phyloP scores from a whole-genome alignment of 2,329 filamentous ascomycete species.

The Didymella exigua region DNA sequence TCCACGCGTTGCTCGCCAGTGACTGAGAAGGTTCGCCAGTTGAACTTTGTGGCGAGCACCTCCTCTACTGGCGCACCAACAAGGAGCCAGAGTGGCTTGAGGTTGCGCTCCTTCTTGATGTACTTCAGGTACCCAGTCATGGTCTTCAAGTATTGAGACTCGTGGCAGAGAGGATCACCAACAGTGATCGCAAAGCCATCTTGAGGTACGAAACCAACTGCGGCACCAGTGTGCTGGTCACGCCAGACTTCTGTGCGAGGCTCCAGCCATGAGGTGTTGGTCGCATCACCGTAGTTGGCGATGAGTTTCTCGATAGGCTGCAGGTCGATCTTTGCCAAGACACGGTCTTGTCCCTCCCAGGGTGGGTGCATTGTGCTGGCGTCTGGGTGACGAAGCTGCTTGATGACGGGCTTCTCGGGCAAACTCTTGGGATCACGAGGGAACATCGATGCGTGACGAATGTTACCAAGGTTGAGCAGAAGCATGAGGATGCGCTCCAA shows the following conservation, averaged over 20 bases:
- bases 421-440: slow-evolving; percentile 87
- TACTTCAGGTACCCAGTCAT: slow-evolving; percentile 76
- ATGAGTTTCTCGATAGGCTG: slow-evolving; percentile 85
- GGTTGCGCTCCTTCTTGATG: slow-evolving; percentile 70
- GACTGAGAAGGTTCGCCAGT: slow-evolving; percentile 88
- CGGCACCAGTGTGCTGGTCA: slow-evolving; percentile 77
- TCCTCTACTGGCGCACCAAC: slow-evolving; percentile 80
- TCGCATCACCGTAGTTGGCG: slow-evolving; percentile 93
- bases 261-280: slow-evolving; percentile 92
- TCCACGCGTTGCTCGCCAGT: slow-evolving; percentile 88
- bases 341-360: slow-evolving; percentile 62
- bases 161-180: slow-evolving; percentile 85
- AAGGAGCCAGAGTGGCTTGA: slow-evolving; percentile 88
- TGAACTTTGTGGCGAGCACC: slow-evolving; percentile 77
- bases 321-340: slow-evolving; percentile 58
- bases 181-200: slow-evolving; percentile 82
- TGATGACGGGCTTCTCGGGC: slow-evolving; percentile 67
- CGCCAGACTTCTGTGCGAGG: slow-evolving; percentile 88
- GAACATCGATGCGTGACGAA: slow-evolving; percentile 85
- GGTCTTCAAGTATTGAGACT: slow-evolving; percentile 74
- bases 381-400: slow-evolving; percentile 80
- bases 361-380: slow-evolving; percentile 78
- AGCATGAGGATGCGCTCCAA: slow-evolving; percentile 88
- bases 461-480: slow-evolving; percentile 84
- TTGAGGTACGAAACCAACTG: slow-evolving; percentile 79